Conservation (phyloP, 2,329 filamentous ascomycete genomes). For the Colletotrichum acutatum region DNA sequence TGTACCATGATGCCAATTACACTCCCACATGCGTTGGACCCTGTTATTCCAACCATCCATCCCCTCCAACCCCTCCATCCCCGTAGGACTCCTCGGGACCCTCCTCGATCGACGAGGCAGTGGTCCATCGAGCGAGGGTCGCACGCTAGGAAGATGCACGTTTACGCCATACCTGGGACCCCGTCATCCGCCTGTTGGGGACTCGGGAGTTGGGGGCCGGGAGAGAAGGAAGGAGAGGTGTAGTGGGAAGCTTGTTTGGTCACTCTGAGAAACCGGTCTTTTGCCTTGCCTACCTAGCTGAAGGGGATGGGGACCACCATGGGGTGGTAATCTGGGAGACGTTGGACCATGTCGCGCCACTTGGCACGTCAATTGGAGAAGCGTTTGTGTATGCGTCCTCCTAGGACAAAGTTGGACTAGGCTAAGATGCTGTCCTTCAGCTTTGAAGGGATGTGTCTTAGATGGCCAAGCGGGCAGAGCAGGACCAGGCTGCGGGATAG, state of each 20-base stretch:
- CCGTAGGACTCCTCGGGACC: neutral
- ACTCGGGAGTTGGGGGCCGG: neutral
- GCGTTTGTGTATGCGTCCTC: neutral
- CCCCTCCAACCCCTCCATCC: neutral
- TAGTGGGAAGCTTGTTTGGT: neutral
- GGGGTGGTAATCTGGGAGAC: neutral
- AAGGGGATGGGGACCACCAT: neutral
- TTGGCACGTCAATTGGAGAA: neutral
- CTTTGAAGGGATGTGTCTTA: neutral
- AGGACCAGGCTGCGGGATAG: neutral
- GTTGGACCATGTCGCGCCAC: slow-evolving; percentile 9
- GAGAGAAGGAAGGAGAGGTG: neutral
- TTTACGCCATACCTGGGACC: slow-evolving; percentile 31
- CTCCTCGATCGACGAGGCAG: slow-evolving; percentile 32
- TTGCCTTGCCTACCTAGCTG: neutral
- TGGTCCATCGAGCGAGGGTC: slow-evolving; percentile 27
- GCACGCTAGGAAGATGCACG: slow-evolving; percentile 26
- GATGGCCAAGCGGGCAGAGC: neutral
- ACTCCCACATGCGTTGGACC: slow-evolving; percentile 26
- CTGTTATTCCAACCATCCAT: slow-evolving; percentile 2
- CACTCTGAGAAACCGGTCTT: neutral
- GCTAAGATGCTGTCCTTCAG: neutral
- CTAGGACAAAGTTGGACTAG: neutral
- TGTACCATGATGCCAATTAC: slow-evolving; percentile 10
- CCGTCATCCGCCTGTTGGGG: neutral